A percentile compares a stretch with the other conserved stretches of the same genome.
These are phyloP conservation scores for Oxytropis ochrocephala DNA, from an alignment of 306 rosid genomes.

Conservation along the genomic window DNA sequence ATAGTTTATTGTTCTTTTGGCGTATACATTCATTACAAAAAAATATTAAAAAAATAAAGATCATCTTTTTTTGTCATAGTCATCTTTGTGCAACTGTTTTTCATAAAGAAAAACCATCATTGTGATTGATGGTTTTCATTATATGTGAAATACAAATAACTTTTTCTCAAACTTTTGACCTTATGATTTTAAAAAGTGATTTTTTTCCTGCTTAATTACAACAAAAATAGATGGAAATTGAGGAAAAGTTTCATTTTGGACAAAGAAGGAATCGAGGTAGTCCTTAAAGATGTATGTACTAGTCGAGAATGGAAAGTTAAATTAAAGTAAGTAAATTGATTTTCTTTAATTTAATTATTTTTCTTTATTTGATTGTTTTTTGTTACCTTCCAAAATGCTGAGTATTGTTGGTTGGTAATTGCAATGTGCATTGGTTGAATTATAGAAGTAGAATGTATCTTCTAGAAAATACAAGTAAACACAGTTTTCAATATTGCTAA, in stretches of 20 bases:
- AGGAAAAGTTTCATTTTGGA: slow-evolving; percentile 44
- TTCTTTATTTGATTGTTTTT: background rate
- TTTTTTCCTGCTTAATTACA: background rate
- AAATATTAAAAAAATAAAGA: no score
- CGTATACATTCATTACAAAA: no score
- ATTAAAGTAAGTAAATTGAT: slow-evolving; percentile 41
- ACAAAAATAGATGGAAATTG: slow-evolving; percentile 53
- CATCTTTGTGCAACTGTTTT: no score
- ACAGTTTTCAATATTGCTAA: background rate
- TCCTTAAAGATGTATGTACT: slow-evolving; percentile 44
- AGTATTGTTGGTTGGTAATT: background rate
- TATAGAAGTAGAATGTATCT: slow-evolving; percentile 62
- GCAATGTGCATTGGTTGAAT: slow-evolving; percentile 58
- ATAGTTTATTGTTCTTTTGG: no score
- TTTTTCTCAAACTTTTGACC: no score
- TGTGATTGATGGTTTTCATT: no score
- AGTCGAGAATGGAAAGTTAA: slow-evolving; percentile 35
- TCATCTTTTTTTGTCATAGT: no score
- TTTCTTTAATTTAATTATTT: background rate
- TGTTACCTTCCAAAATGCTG: background rate
- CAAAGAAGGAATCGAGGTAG: slow-evolving; percentile 39
- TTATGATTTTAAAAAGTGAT: background rate
- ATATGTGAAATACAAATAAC: no score
- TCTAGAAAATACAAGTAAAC: slow-evolving; percentile 51
- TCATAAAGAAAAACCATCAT: no score